phyloP scores from a whole-genome alignment of 78 protist genomes.

The Mantamonas sphyraenae region DNA sequence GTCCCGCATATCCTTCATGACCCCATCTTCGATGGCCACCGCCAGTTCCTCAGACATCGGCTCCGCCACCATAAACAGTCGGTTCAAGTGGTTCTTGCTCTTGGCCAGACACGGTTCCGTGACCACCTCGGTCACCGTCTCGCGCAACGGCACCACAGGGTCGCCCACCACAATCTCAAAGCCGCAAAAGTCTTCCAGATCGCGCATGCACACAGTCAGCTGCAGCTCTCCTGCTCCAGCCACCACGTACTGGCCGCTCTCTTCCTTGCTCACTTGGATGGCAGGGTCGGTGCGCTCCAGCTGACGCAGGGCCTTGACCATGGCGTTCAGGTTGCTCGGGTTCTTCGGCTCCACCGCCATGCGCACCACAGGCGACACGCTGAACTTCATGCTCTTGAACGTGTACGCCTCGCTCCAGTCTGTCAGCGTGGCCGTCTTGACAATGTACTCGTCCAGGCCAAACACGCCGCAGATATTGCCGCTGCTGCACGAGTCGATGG shows the following conservation, averaged over 20 bases:
- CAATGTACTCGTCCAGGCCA: conserved; percentile 55
- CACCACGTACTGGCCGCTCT: conserved; percentile 53
- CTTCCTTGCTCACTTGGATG: neutral
- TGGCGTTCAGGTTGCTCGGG: neutral
- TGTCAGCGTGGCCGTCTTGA: conserved; percentile 55
- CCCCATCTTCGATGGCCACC: conserved; percentile 33
- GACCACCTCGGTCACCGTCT: conserved; percentile 27
- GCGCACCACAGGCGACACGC: conserved; percentile 41
- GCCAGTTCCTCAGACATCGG: conserved; percentile 24
- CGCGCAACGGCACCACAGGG: conserved; percentile 37
- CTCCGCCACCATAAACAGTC: conserved; percentile 41
- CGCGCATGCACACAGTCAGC: conserved; percentile 31
- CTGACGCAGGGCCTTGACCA: conserved; percentile 17
- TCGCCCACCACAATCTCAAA: neutral
- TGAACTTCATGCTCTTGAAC: conserved; percentile 29
- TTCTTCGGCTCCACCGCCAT: conserved; percentile 30
- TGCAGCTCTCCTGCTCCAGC: conserved; percentile 62
- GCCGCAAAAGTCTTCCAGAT: conserved; percentile 26
- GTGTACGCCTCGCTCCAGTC: neutral
- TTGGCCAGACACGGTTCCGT: conserved; percentile 21
- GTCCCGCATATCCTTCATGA: neutral
- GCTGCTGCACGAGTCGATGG: conserved; percentile 29
- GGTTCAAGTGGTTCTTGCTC: conserved; percentile 61
- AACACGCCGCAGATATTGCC: conserved; percentile 60
- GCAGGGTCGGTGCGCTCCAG: conserved; percentile 34